Evolutionary conservation across 2,329 filamentous ascomycete species (phyloP), one percentile per base, ranked within the genome.

Genomic region (Acephala macrosclerotiorum): DNA sequence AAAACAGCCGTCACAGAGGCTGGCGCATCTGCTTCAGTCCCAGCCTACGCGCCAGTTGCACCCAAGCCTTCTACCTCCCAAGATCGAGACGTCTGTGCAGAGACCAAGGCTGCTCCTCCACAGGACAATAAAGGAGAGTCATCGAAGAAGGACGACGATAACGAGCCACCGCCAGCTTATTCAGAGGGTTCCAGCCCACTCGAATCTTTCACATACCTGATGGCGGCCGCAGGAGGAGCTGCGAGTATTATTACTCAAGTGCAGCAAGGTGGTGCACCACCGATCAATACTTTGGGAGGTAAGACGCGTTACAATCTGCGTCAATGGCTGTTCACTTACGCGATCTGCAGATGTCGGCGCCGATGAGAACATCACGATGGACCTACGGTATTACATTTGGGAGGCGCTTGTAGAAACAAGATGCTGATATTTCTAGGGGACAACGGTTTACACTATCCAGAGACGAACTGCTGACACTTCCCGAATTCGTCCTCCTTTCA

Each of bases 171-270:
- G 67, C 96, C 96, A 65, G 95, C 96, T 64, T 99, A 99, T 80
- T 94, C 92, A 72, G 95, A 98, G 87, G 94, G 95, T 75, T 91
- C 89, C 68, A 97, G 93, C 83, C 96, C 96, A 69, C 89, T 99
- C 78, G 87, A 91, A 67, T 93, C 93, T 65, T 99, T 99, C 77
- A 90, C 91, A 74, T 99, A 96, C 87, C 88, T 97, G 79, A 99
- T 99, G 96, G 94, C 96, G 81, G 92, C 94, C 79, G 94, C 95
- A 81, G 95, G 95, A 85, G 95, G 94, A 83, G 92, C 94, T 74
- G 91, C 94, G 83, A 98, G 96, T 87, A 97, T 99, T 78, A 97
- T 99, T 82, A 99, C 96, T 81, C 96, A 99, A 83, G 96, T 99
- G 74, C 94, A 97, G 78, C 96, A 99, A 81, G 91, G 91, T 71